Percentiles rank a stretch among this genome's conserved stretches.
Evolutionary conservation across 192 early-diverging fungal species (phyloP).

Genomic region (Gonapodya sp.): DNA sequence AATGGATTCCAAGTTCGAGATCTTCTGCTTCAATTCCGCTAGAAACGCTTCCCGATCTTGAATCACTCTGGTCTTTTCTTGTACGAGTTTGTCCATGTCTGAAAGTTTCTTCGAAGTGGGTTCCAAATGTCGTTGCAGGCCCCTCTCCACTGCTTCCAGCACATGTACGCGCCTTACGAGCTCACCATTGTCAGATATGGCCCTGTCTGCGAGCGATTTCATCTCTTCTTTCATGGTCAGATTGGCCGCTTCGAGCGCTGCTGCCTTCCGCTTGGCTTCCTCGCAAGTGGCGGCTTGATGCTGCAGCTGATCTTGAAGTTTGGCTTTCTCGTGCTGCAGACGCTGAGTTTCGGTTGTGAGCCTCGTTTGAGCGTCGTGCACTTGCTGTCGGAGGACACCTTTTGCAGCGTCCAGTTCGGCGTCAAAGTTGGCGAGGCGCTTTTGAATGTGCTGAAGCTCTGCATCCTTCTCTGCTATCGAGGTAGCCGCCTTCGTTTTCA

Average conservation of each 20-base stretch:
- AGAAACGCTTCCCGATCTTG: not conserved
- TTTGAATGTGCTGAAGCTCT: not conserved
- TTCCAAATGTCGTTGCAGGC: not conserved
- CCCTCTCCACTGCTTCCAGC: not conserved
- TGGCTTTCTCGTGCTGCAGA: not conserved
- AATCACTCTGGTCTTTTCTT: not conserved
- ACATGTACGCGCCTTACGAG: not conserved
- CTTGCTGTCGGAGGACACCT: not conserved
- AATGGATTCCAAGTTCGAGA: not conserved
- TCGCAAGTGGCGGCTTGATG: not conserved
- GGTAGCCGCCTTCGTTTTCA: not conserved
- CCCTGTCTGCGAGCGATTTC: not conserved
- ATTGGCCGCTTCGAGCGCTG: not conserved
- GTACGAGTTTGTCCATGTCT: not conserved
- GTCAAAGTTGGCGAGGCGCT: slow-evolving; percentile 1
- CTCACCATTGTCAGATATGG: not conserved
- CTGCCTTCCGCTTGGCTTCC: not conserved
- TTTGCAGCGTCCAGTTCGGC: not conserved
- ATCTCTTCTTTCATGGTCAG: not conserved
- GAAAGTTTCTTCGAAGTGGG: not conserved
- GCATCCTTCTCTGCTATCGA: not conserved
- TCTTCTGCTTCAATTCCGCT: not conserved
- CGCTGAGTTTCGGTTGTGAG: not conserved
- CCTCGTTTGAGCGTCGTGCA: not conserved
- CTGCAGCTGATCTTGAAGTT: not conserved